Conservation (phyloP, 2,329 filamentous ascomycete species). For the Colletotrichum tamarilloi region DNA sequence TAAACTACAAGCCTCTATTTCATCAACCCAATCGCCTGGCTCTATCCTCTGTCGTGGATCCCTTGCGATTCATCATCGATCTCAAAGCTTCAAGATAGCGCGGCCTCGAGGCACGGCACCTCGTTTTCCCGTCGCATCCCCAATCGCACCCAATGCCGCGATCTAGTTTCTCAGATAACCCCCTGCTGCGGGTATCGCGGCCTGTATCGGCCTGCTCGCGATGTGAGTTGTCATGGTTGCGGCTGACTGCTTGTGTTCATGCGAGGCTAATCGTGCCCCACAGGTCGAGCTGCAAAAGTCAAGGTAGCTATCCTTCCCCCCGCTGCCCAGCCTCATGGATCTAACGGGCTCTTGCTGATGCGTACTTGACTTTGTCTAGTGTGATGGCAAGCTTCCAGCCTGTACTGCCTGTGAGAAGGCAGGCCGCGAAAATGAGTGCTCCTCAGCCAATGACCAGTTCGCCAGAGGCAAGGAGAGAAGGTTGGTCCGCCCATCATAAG, state of each 20-base stretch:
- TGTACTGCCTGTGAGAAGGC: slow-evolving; percentile 96
- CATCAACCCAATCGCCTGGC: neutral
- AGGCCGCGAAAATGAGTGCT: slow-evolving; percentile 87
- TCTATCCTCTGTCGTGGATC: neutral
- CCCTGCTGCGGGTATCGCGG: slow-evolving; percentile 78
- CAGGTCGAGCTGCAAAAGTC: slow-evolving; percentile 88
- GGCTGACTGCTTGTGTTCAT: slow-evolving; percentile 33
- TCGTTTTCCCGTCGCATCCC: slow-evolving; percentile 10
- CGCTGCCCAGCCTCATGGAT: neutral
- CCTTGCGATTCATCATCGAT: neutral
- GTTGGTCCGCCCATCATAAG: slow-evolving; percentile 49
- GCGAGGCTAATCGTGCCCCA: slow-evolving; percentile 31
- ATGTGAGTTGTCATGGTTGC: slow-evolving; percentile 59
- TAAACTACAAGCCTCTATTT: no score
- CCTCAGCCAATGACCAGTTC: slow-evolving; percentile 95
- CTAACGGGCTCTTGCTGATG: slow-evolving; percentile 13
- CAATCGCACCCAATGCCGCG: slow-evolving; percentile 51
- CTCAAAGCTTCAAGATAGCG: slow-evolving; percentile 2
- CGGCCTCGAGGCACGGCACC: slow-evolving; percentile 23
- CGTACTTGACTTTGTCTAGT: slow-evolving; percentile 58
- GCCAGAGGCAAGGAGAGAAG: slow-evolving; percentile 95
- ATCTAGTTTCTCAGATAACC: slow-evolving; percentile 63
- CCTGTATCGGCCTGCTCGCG: slow-evolving; percentile 84
- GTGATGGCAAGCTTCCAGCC: slow-evolving; percentile 93
- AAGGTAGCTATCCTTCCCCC: slow-evolving; percentile 64